A percentile compares a stretch with the other conserved stretches of the same genome.
Evolutionary conservation across 805 yeast genomes (phyloP).

Genomic region (Naumovozyma castellii): DNA sequence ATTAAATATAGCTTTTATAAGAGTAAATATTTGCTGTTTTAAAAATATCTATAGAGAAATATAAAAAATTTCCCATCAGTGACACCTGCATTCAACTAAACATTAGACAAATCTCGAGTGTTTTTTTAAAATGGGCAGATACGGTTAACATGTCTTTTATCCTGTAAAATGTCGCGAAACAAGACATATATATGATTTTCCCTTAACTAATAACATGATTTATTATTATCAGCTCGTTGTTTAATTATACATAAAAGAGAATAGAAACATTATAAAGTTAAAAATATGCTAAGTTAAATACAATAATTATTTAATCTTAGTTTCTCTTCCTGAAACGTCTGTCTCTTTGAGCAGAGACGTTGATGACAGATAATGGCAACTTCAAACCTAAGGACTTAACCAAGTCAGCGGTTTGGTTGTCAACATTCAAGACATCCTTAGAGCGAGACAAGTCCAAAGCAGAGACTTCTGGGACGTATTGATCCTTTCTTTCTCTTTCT

Average conservation of each 20-base stretch:
- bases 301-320: slow-evolving; percentile 30
- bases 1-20: too few species aligned
- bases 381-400: slow-evolving; percentile 89
- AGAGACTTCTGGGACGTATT: slow-evolving; percentile 99
- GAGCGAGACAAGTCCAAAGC: slow-evolving; percentile 97
- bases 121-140: too few species aligned
- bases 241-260: slow-evolving; percentile 3
- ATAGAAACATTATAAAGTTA: neutral
- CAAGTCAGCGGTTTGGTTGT: slow-evolving; percentile 91
- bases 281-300: too few species aligned
- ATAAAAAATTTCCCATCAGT: too few species aligned
- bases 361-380: slow-evolving; percentile 75
- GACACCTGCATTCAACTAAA: too few species aligned
- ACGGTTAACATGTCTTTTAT: too few species aligned
- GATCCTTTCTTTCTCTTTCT: slow-evolving; percentile 99
- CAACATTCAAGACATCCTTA: slow-evolving; percentile 93
- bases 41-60: too few species aligned
- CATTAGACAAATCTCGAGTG: too few species aligned
- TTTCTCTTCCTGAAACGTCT: slow-evolving; percentile 91
- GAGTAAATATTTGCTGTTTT: too few species aligned
- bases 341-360: slow-evolving; percentile 82
- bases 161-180: too few species aligned
- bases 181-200: too few species aligned
- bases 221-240: slow-evolving; percentile 1
- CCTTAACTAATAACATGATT: neutral